A percentile compares a stretch with the other conserved stretches of the same genome.
These are phyloP conservation scores for Neurospora sp. DNA, from an alignment of 495 filamentous ascomycete species.

Conservation along the genomic window DNA sequence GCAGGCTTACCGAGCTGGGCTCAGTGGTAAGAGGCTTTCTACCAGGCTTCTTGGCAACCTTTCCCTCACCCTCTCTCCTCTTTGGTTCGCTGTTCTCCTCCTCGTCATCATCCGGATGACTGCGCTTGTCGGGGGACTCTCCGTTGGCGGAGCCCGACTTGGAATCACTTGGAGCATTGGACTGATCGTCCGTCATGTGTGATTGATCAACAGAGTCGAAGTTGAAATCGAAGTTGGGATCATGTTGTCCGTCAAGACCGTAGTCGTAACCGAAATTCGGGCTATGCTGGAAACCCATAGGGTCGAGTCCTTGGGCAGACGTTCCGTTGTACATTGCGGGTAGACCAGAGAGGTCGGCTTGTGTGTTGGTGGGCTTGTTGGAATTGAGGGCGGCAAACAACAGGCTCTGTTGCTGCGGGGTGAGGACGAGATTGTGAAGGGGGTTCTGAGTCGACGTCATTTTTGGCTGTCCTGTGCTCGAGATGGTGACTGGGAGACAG, in stretches of 20 bases:
- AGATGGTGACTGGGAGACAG: not conserved
- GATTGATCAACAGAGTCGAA: slow-evolving; percentile 57
- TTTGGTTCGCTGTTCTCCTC: slow-evolving; percentile 56
- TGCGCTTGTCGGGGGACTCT: slow-evolving; percentile 73
- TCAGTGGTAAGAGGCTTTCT: slow-evolving; percentile 93
- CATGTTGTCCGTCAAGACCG: slow-evolving; percentile 36
- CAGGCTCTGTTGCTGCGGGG: slow-evolving; percentile 78
- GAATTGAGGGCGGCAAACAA: slow-evolving; percentile 81
- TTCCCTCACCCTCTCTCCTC: slow-evolving; percentile 67
- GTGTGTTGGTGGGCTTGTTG: slow-evolving; percentile 38
- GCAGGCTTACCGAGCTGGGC: slow-evolving; percentile 75
- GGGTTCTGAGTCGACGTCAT: slow-evolving; percentile 37
- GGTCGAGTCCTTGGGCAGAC: slow-evolving; percentile 30
- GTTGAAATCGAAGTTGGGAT: slow-evolving; percentile 50
- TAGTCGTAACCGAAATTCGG: slow-evolving; percentile 72
- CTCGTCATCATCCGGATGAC: slow-evolving; percentile 64
- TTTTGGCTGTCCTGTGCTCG: slow-evolving; percentile 24
- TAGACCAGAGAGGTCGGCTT: slow-evolving; percentile 41
- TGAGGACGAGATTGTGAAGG: slow-evolving; percentile 46
- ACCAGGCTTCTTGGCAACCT: slow-evolving; percentile 83
- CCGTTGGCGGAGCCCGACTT: slow-evolving; percentile 50
- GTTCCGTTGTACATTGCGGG: slow-evolving; percentile 39
- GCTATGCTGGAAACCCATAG: slow-evolving; percentile 50
- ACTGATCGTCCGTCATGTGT: slow-evolving; percentile 69
- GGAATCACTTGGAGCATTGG: slow-evolving; percentile 37